Conservation (phyloP, 768 basidiomycete genomes). For the Rhodocollybia butyracea region DNA sequence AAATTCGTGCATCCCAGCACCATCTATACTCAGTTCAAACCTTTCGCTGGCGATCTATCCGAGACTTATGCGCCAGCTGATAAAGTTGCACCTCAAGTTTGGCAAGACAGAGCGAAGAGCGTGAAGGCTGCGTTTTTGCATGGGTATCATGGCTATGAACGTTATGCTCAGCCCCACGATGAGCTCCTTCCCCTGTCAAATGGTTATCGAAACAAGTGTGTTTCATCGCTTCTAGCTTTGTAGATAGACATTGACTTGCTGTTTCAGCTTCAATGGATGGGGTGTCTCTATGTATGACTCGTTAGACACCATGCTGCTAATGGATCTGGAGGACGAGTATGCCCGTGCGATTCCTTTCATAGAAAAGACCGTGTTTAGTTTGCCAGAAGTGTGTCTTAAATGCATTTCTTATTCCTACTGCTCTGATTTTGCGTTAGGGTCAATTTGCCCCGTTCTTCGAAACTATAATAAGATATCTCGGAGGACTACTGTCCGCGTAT, state of each 20-base stretch:
- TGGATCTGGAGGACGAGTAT: conserved; percentile 75
- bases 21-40: conserved; percentile 9
- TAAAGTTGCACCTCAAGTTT: conserved; percentile 31
- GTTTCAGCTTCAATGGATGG: conserved; percentile 74
- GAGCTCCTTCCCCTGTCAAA: conserved; percentile 58
- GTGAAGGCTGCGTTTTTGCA: conserved; percentile 65
- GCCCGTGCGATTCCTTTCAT: conserved; percentile 55
- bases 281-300: conserved; percentile 76
- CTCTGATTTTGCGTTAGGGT: conserved; percentile 14
- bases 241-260: background rate
- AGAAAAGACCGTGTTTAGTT: conserved; percentile 44
- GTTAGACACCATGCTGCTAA: conserved; percentile 81
- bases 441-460: conserved; percentile 65
- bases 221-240: background rate
- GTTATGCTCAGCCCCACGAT: conserved; percentile 58
- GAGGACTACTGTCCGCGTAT: conserved; percentile 82
- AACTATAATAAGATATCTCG: conserved; percentile 87
- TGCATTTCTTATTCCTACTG: background rate
- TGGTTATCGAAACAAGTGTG: conserved; percentile 44
- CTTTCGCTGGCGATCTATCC: conserved; percentile 6
- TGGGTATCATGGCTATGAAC: conserved; percentile 66
- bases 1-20: conserved; percentile 12
- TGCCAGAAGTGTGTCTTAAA: conserved; percentile 34
- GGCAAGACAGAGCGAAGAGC: conserved; percentile 49
- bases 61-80: conserved; percentile 8